Conservation (phyloP, 352 stramenopile species). For the Pythium volutum region DNA sequence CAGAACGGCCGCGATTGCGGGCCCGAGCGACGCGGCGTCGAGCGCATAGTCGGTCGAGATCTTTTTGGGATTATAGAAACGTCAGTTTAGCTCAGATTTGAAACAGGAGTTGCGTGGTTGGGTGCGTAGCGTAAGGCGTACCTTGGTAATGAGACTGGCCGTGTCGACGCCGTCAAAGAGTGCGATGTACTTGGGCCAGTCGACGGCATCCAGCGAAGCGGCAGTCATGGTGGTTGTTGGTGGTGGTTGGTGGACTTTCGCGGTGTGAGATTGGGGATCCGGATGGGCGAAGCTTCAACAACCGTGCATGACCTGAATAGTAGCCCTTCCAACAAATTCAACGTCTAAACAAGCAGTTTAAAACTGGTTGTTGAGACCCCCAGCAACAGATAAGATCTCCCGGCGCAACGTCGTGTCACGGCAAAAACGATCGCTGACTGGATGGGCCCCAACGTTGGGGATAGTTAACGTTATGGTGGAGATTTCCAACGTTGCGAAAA, state of each 20-base stretch:
- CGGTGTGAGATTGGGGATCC: not conserved
- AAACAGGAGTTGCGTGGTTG: slow-evolving; percentile 3
- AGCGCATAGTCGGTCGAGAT: slow-evolving; percentile 16
- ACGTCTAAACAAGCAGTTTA: too few relatives aligned
- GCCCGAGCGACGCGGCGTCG: slow-evolving; percentile 1
- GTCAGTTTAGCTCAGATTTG: slow-evolving; percentile 6
- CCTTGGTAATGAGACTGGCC: slow-evolving; percentile 14
- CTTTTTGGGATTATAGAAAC: slow-evolving; percentile 1
- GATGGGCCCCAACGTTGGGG: too few relatives aligned
- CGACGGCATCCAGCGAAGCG: slow-evolving; percentile 9
- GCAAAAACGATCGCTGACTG: too few relatives aligned
- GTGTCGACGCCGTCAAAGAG: slow-evolving; percentile 22
- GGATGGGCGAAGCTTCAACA: not conserved
- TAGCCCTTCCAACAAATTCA: not conserved
- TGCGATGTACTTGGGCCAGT: slow-evolving; percentile 25
- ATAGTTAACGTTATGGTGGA: too few relatives aligned
- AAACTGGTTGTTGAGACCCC: too few relatives aligned
- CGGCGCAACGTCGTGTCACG: too few relatives aligned
- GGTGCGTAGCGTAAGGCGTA: not conserved
- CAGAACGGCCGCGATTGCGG: slow-evolving; percentile 13
- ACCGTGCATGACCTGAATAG: slow-evolving; percentile 1
- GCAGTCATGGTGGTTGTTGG: not conserved
- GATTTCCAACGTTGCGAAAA: too few relatives aligned
- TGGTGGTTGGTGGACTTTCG: not conserved
- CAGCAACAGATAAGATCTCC: too few relatives aligned